These are phyloP conservation scores for Podaxis pistillaris DNA, from an alignment of 768 basidiomycete genomes.

Conservation along the genomic window DNA sequence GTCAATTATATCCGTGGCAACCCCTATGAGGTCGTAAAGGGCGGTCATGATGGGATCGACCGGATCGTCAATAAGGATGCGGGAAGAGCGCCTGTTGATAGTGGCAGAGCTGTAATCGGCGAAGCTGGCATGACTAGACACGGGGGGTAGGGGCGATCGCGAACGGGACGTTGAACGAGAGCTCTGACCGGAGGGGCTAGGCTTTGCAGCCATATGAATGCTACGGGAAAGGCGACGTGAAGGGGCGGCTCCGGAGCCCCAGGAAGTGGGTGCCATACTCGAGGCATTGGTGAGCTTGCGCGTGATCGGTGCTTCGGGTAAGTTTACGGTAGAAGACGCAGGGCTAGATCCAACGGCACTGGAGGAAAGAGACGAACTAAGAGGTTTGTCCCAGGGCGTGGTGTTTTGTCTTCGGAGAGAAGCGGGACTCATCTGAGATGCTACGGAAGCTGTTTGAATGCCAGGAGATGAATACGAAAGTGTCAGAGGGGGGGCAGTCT, in stretches of 20 bases:
- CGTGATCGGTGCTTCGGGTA: conserved; percentile 64
- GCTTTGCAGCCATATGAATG: conserved; percentile 70
- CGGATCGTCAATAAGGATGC: conserved; percentile 82
- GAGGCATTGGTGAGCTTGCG: conserved; percentile 55
- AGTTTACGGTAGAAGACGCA: conserved; percentile 53
- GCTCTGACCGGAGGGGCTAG: conserved; percentile 71
- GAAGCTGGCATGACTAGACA: conserved; percentile 63
- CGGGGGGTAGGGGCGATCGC: conserved; percentile 83
- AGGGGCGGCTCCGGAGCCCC: conserved; percentile 53
- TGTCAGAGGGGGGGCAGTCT: conserved; percentile 41
- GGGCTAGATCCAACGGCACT: conserved; percentile 59
- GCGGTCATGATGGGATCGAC: conserved; percentile 87
- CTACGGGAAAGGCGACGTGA: conserved; percentile 85
- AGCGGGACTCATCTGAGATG: conserved; percentile 64
- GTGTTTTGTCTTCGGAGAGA: conserved; percentile 66
- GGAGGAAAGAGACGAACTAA: conserved; percentile 54
- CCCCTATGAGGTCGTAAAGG: conserved; percentile 87
- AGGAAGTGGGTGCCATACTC: conserved; percentile 46
- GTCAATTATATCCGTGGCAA: conserved; percentile 92
- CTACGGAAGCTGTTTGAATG: conserved; percentile 62
- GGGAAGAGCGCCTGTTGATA: conserved; percentile 72
- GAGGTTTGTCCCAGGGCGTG: conserved; percentile 64
- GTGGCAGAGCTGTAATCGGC: conserved; percentile 52
- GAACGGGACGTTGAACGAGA: conserved; percentile 96
- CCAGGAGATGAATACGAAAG: conserved; percentile 55